Conservation (phyloP, 78 protist genomes). For the Blattamonas nauphoetae region DNA sequence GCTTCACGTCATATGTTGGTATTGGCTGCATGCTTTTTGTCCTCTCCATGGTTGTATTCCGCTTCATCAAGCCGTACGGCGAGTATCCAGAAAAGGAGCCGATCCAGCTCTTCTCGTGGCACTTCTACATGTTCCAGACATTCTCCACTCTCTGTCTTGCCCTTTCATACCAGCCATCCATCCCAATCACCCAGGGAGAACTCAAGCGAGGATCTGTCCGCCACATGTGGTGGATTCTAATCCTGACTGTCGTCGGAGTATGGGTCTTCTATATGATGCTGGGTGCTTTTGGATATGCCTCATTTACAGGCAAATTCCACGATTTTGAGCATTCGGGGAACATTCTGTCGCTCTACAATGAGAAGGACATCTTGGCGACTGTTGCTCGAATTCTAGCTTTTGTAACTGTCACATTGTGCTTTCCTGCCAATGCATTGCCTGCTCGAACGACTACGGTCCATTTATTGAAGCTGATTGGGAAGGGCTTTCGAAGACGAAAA, state of each 20-base stretch:
- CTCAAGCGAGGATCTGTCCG: neutral
- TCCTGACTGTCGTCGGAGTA: neutral
- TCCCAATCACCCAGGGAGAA: neutral
- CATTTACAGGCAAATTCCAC: neutral
- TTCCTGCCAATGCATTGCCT: neutral
- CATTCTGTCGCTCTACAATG: neutral
- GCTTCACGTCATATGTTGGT: neutral
- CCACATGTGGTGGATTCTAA: neutral
- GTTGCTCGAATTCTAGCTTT: neutral
- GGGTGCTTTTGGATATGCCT: neutral
- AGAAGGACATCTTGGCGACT: neutral
- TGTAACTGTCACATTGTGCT: neutral
- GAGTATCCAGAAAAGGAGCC: neutral
- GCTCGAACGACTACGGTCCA: no score
- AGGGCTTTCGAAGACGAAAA: no score
- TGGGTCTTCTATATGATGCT: neutral
- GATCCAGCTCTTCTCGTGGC: neutral
- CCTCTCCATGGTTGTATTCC: neutral
- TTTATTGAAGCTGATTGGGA: no score
- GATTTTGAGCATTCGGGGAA: neutral
- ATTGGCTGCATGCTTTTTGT: neutral
- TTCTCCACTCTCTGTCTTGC: neutral
- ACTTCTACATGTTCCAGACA: neutral
- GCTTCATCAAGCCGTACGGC: neutral
- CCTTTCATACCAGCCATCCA: neutral